Conservation (phyloP, 768 basidiomycete genomes). For the Rhizopogon vulgaris region DNA sequence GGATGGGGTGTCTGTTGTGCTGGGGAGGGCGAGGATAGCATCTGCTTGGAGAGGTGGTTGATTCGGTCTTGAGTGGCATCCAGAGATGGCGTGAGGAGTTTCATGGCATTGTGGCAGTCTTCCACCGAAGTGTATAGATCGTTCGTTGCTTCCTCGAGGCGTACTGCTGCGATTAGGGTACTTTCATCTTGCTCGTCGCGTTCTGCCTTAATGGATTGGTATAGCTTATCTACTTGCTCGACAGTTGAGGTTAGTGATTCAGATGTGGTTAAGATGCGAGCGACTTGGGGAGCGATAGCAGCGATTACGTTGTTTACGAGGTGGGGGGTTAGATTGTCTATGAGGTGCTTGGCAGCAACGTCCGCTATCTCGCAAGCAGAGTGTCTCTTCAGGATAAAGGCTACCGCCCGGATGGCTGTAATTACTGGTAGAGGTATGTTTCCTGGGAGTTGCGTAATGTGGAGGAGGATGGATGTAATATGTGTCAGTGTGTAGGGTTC, state of each 20-base stretch:
- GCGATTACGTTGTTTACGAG: not conserved
- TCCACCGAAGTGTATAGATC: not conserved
- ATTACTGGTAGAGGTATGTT: not conserved
- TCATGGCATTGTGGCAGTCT: not conserved
- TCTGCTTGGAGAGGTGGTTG: not conserved
- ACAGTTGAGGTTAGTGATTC: not conserved
- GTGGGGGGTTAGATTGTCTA: not conserved
- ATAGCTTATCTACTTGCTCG: not conserved
- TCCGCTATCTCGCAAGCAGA: not conserved
- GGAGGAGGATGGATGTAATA: not conserved
- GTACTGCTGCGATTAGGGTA: accelerated
- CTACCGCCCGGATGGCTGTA: not conserved
- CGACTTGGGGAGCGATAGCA: not conserved
- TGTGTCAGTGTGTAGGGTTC: not conserved
- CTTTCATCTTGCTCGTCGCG: not conserved
- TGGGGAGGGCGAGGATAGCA: not conserved
- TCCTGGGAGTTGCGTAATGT: not conserved
- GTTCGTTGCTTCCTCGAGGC: not conserved
- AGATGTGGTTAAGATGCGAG: accelerated
- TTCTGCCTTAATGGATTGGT: not conserved
- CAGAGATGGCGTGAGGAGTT: not conserved
- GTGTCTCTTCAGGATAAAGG: not conserved
- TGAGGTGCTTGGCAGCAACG: not conserved
- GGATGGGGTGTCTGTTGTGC: not conserved
- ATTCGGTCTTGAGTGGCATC: not conserved